These are phyloP conservation scores for Macrophomina phaseolina DNA, from an alignment of 2,329 filamentous ascomycete genomes.

Conservation along the genomic window DNA sequence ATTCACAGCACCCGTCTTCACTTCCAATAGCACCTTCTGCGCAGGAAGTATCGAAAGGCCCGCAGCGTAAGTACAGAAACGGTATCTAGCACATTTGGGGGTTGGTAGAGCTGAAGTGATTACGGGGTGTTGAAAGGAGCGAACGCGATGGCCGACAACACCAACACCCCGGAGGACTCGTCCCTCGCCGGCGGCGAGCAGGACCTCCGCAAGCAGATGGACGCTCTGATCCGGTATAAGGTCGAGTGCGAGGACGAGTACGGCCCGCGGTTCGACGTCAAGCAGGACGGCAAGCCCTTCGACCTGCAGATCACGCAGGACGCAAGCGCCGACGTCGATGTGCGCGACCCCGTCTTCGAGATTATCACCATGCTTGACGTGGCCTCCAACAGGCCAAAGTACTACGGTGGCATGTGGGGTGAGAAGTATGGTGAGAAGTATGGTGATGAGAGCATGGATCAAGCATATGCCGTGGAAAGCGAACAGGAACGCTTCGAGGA, in stretches of 20 bases:
- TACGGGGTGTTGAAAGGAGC: neutral
- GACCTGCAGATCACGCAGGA: slow-evolving; percentile 14
- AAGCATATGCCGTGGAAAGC: neutral
- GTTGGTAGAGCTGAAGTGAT: neutral
- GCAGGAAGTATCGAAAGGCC: too few relatives aligned
- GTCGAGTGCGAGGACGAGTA: slow-evolving; percentile 22
- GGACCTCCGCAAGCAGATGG: slow-evolving; percentile 12
- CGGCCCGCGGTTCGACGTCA: slow-evolving; percentile 8
- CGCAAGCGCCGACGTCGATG: neutral
- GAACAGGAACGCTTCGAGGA: neutral
- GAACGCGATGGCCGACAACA: slow-evolving; percentile 8
- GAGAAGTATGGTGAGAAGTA: neutral
- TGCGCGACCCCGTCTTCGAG: slow-evolving; percentile 16
- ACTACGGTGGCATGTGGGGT: slow-evolving; percentile 4
- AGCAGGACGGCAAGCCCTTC: slow-evolving; percentile 16
- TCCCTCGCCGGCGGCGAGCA: neutral
- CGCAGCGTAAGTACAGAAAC: too few relatives aligned
- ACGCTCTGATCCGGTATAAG: slow-evolving; percentile 13
- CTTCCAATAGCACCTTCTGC: too few relatives aligned
- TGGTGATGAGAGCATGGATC: neutral
- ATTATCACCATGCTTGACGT: slow-evolving; percentile 19
- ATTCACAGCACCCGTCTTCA: too few relatives aligned
- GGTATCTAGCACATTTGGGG: too few relatives aligned
- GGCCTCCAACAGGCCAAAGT: slow-evolving; percentile 14
- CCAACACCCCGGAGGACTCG: neutral